Conservation (phyloP, 345 rosid genomes). For the Citrus medica region DNA sequence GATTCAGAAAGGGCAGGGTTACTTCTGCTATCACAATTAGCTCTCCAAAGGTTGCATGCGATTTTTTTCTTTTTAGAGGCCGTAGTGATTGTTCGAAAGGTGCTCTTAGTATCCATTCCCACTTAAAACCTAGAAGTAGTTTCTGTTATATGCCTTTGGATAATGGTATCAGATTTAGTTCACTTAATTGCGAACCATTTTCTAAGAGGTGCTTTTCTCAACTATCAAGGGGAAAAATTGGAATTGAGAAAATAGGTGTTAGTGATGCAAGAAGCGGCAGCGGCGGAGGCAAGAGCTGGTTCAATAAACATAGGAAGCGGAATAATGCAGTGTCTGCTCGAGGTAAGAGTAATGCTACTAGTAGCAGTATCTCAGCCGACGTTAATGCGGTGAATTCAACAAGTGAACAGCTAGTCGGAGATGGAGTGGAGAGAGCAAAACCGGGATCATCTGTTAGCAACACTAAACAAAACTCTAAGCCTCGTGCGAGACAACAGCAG, state of each 20-base stretch:
- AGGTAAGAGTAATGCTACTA: not conserved
- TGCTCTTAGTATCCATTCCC: constrained; percentile 16
- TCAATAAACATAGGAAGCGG: constrained; percentile 32
- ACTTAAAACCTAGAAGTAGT: constrained; percentile 18
- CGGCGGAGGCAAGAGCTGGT: constrained; percentile 11
- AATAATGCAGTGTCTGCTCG: constrained; percentile 33
- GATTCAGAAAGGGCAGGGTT: constrained; percentile 23
- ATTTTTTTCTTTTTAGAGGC: constrained; percentile 11
- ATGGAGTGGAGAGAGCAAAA: constrained; percentile 19
- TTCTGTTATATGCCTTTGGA: constrained; percentile 22
- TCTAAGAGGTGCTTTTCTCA: constrained; percentile 40
- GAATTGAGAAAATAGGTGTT: constrained; percentile 14
- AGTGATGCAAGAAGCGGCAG: constrained; percentile 9
- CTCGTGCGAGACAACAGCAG: constrained; percentile 29
- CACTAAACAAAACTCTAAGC: constrained; percentile 29
- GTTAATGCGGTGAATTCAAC: constrained; percentile 23
- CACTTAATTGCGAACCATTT: constrained; percentile 15
- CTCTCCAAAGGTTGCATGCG: not conserved
- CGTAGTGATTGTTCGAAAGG: constrained; percentile 9
- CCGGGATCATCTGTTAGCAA: constrained; percentile 19
- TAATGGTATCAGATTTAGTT: constrained; percentile 14
- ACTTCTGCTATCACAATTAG: constrained; percentile 9
- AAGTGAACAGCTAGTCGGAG: constrained; percentile 25
- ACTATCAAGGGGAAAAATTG: constrained; percentile 18
- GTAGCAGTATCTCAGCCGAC: not conserved